phyloP scores from a whole-genome alignment of 768 basidiomycete species.

The Suillus ampliporus region DNA sequence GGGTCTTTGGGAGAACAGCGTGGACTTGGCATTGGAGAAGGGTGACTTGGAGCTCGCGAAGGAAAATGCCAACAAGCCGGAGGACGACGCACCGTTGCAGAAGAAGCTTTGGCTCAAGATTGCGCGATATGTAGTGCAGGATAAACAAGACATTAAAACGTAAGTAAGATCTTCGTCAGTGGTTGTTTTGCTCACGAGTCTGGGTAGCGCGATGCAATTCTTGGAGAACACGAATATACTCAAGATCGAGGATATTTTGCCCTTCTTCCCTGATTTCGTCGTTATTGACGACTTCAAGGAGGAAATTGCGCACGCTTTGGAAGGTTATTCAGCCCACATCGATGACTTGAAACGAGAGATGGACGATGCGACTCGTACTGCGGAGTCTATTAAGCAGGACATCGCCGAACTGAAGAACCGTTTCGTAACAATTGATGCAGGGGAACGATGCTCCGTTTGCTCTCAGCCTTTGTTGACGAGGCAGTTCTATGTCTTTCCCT shows the following conservation, averaged over 20 bases:
- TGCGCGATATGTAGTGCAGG: conserved; percentile 97
- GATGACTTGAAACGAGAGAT: conserved; percentile 90
- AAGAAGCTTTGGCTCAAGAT: conserved; percentile 99
- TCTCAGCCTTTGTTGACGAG: conserved; percentile 75
- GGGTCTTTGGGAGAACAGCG: conserved; percentile 96
- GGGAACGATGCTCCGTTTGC: conserved; percentile 87
- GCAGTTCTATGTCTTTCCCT: conserved; percentile 99
- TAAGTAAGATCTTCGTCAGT: conserved; percentile 49
- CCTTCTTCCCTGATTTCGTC: conserved; percentile 99
- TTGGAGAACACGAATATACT: conserved; percentile 92
- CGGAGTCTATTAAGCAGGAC: conserved; percentile 93
- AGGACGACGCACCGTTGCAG: conserved; percentile 82
- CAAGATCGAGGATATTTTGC: conserved; percentile 98
- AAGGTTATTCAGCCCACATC: conserved; percentile 92
- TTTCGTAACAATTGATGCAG: conserved; percentile 89
- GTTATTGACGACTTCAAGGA: conserved; percentile 99
- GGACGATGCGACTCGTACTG: conserved; percentile 92
- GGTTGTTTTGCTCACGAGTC: conserved; percentile 4
- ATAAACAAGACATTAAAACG: conserved; percentile 98
- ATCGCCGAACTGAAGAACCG: conserved; percentile 84
- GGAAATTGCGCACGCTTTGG: conserved; percentile 94
- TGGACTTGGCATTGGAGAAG: conserved; percentile 92
- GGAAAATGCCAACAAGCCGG: conserved; percentile 93
- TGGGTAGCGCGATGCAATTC: conserved; percentile 90
- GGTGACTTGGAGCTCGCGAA: conserved; percentile 96